A percentile compares a stretch with the other conserved stretches of the same genome.
Evolutionary conservation across 768 basidiomycete species (phyloP).

Genomic region (Asterophora lycoperdoides): DNA sequence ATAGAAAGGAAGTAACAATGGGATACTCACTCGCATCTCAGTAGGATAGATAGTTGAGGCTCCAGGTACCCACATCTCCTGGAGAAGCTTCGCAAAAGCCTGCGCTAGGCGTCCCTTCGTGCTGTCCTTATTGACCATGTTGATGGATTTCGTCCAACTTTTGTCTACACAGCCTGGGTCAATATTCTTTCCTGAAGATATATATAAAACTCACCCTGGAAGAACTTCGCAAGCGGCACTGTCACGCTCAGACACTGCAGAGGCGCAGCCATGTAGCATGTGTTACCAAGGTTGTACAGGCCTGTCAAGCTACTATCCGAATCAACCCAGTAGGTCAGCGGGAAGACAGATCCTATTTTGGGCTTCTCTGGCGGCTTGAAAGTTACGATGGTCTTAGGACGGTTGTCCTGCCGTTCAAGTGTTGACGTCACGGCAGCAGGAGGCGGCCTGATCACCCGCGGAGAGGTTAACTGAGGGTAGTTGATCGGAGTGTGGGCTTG

Average conservation of each 20-base stretch:
- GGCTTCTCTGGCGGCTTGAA: slow-evolving; percentile 51
- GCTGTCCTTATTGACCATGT: slow-evolving; percentile 80
- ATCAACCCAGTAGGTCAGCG: slow-evolving; percentile 82
- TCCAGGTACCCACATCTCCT: slow-evolving; percentile 85
- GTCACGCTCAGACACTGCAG: slow-evolving; percentile 96
- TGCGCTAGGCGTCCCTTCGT: slow-evolving; percentile 79
- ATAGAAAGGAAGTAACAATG: not conserved
- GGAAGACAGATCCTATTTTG: slow-evolving; percentile 70
- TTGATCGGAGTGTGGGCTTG: slow-evolving; percentile 57
- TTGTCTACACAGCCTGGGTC: slow-evolving; percentile 45
- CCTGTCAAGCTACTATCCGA: slow-evolving; percentile 76
- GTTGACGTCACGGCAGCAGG: slow-evolving; percentile 69
- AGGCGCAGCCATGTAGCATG: slow-evolving; percentile 99
- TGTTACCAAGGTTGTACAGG: slow-evolving; percentile 93
- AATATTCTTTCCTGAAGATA: not conserved
- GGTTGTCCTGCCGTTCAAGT: slow-evolving; percentile 72
- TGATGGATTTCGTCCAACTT: slow-evolving; percentile 79
- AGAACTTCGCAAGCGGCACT: slow-evolving; percentile 88
- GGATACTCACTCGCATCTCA: slow-evolving; percentile 69
- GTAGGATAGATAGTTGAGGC: slow-evolving; percentile 78
- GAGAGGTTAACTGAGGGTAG: slow-evolving; percentile 71
- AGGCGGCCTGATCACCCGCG: slow-evolving; percentile 67
- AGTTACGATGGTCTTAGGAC: slow-evolving; percentile 43
- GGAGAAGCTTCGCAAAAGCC: slow-evolving; percentile 80
- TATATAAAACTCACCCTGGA: slow-evolving; percentile 57